Evolutionary conservation across 176 grass and related monocot genomes (phyloP).

Genomic region (Musa troglodytarum): DNA sequence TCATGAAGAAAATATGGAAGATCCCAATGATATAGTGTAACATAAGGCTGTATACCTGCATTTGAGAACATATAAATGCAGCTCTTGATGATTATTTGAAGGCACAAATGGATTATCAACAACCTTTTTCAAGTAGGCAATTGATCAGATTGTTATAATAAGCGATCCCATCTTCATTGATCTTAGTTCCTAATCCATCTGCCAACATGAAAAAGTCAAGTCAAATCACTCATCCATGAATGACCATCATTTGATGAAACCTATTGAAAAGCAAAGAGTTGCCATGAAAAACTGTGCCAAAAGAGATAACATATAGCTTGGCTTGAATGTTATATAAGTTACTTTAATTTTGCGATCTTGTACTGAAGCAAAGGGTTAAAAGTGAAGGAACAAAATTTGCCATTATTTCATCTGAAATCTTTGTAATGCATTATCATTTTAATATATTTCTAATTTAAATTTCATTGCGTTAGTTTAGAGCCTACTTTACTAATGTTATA

Average conservation of each 20-base stretch:
- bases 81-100: slow-evolving; percentile 28
- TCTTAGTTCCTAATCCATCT: slow-evolving; percentile 81
- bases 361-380: no score
- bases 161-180: slow-evolving; percentile 65
- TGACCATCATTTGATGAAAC: not conserved
- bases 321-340: no score
- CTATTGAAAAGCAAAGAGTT: not conserved
- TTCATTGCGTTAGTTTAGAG: no score
- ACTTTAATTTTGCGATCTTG: no score
- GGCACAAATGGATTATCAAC: slow-evolving; percentile 22
- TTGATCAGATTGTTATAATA: slow-evolving; percentile 90
- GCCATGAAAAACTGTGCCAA: not conserved
- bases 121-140: slow-evolving; percentile 90
- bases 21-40: slow-evolving; percentile 96
- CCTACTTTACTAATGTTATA: no score
- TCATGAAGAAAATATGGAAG: slow-evolving; percentile 79
- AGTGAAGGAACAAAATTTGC: no score
- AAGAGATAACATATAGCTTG: no score
- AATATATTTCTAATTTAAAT: no score
- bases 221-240: not conserved
- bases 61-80: slow-evolving; percentile 20
- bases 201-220: slow-evolving; percentile 28
- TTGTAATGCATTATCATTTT: no score
- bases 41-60: slow-evolving; percentile 81
- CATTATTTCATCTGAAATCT: no score